Evolutionary conservation across 2,329 filamentous ascomycete genomes (phyloP).

Genomic region (Phialophora tarda): DNA sequence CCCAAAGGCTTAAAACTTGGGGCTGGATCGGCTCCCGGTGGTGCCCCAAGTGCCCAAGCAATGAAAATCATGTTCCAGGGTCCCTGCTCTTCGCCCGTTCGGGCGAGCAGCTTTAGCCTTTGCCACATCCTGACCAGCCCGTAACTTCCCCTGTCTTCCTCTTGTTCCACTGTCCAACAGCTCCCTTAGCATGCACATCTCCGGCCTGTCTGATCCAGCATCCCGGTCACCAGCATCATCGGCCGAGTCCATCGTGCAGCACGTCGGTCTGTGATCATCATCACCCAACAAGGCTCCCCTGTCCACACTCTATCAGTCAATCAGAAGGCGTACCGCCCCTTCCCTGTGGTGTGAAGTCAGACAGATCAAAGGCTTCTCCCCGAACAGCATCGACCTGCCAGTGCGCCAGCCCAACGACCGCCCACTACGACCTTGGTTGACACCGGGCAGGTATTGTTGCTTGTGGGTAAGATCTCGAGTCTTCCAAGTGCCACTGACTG

Average conservation of each 20-base stretch:
- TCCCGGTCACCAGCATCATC: conserved; percentile 13
- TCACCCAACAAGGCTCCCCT: conserved; percentile 11
- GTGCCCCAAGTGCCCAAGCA: conserved; percentile 10
- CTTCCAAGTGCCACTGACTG: conserved; percentile 11
- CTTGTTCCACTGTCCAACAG: conserved; percentile 7
- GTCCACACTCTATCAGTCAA: conserved; percentile 12
- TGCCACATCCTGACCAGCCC: not conserved
- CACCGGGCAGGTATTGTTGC: not conserved
- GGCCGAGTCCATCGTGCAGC: conserved; percentile 18
- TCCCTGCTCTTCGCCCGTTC: conserved; percentile 9
- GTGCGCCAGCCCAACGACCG: conserved; percentile 6
- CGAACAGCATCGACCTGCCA: not conserved
- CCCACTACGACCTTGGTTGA: not conserved
- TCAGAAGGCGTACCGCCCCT: conserved; percentile 10
- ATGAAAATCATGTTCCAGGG: conserved; percentile 9
- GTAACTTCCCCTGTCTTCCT: not conserved
- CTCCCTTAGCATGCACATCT: conserved; percentile 15
- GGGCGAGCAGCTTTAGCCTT: not conserved
- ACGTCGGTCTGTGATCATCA: conserved; percentile 19
- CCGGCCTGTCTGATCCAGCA: conserved; percentile 3
- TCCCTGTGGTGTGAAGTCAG: conserved; percentile 5
- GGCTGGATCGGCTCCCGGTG: not conserved
- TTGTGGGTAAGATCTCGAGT: not conserved
- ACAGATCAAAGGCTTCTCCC: not conserved
- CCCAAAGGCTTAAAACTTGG: not conserved